phyloP scores from a whole-genome alignment of 169 alveolate genomes.

The Eimeria necatrix region DNA sequence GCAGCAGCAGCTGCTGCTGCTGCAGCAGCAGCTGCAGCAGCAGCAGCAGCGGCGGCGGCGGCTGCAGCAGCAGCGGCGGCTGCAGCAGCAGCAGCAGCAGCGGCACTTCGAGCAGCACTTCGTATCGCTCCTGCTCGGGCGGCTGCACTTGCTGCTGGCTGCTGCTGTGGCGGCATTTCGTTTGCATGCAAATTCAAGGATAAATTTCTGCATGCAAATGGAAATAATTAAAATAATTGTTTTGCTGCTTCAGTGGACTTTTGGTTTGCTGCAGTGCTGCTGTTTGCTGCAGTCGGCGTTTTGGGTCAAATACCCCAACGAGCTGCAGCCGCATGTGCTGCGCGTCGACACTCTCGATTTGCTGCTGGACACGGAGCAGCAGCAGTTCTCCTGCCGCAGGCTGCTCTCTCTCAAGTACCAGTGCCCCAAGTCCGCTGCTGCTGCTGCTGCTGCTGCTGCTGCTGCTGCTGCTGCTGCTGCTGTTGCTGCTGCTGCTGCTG shows the following conservation, averaged over 20 bases:
- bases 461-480: background rate
- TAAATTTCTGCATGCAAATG: background rate
- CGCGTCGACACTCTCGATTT: conserved; percentile 74
- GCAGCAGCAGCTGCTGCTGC: too few relatives aligned
- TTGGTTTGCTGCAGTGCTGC: background rate
- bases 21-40: too few relatives aligned
- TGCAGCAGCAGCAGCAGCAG: too few relatives aligned
- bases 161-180: background rate
- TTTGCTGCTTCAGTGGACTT: background rate
- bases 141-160: background rate
- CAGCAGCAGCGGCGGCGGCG: too few relatives aligned
- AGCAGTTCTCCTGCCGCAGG: conserved; percentile 44
- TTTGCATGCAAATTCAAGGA: background rate
- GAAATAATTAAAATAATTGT: too few relatives aligned
- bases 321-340: conserved; percentile 78
- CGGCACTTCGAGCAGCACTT: too few relatives aligned
- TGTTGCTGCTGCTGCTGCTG: background rate
- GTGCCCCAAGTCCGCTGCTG: conserved; percentile 19
- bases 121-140: too few relatives aligned
- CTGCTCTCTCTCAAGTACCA: conserved; percentile 64
- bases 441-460: background rate
- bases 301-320: conserved; percentile 78
- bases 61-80: too few relatives aligned
- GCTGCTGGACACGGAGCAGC: conserved; percentile 50
- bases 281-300: conserved; percentile 70